Conservation (phyloP, 2,329 filamentous ascomycete species). For the Leptographium wingfieldii region DNA sequence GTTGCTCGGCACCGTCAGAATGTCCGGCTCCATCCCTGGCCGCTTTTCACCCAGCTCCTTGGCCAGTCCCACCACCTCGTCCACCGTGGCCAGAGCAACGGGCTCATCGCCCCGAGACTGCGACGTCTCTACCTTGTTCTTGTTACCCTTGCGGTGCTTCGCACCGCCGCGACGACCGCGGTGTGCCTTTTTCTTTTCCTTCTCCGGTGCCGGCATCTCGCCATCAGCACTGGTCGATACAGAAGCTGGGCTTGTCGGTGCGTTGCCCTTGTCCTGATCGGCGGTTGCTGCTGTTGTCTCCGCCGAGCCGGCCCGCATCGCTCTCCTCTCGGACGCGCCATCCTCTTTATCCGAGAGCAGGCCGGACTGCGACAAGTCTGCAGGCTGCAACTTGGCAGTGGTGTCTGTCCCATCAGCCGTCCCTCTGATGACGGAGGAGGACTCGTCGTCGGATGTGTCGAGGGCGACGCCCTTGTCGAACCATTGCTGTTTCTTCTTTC, state of each 20-base stretch:
- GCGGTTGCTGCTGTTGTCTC: not conserved
- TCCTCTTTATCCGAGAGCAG: not conserved
- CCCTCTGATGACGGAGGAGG: no score
- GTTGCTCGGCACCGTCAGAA: conserved; percentile 43
- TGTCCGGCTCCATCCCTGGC: conserved; percentile 46
- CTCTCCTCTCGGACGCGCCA: not conserved
- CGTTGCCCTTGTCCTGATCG: not conserved
- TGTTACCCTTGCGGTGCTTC: conserved; percentile 45
- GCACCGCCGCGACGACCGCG: conserved; percentile 60
- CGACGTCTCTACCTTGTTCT: conserved; percentile 36
- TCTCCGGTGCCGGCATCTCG: conserved; percentile 22
- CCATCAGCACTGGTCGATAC: not conserved
- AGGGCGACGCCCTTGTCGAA: not conserved
- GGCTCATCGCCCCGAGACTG: conserved; percentile 35
- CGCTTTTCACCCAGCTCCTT: conserved; percentile 42
- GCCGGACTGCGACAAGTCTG: not conserved
- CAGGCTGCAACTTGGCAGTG: not conserved
- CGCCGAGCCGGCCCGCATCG: not conserved
- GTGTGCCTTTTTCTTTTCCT: conserved; percentile 52
- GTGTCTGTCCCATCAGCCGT: not conserved
- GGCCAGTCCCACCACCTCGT: conserved; percentile 48
- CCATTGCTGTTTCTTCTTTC: conserved; percentile 8
- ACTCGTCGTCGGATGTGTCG: not conserved
- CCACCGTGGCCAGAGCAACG: conserved; percentile 32
- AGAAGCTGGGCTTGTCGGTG: not conserved